Evolutionary conservation across 2,329 filamentous ascomycete genomes (phyloP).

Genomic region (Ophiosphaerella narmari): DNA sequence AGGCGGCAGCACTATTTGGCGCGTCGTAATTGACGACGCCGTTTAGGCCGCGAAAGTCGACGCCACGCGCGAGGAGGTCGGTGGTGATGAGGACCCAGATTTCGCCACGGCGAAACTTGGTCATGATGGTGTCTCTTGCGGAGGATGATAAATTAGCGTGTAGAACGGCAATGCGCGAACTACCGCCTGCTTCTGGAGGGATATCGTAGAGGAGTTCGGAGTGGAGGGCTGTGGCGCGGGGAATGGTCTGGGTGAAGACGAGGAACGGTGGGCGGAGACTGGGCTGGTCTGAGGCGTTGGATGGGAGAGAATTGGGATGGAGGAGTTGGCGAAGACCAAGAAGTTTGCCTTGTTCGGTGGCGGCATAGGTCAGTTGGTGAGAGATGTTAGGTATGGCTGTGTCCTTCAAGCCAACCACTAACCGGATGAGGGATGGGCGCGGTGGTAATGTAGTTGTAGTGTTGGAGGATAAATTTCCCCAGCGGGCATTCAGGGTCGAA

Average conservation of each 20-base stretch:
- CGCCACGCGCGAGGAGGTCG: slow-evolving; percentile 85
- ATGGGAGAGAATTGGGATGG: slow-evolving; percentile 69
- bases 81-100: slow-evolving; percentile 98
- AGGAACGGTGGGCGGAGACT: slow-evolving; percentile 83
- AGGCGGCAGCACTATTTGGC: slow-evolving; percentile 84
- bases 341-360: slow-evolving; percentile 91
- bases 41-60: slow-evolving; percentile 94
- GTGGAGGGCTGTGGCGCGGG: slow-evolving; percentile 83
- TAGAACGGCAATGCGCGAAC: slow-evolving; percentile 82
- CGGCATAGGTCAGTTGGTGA: slow-evolving; percentile 88
- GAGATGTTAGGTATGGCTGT: slow-evolving; percentile 90
- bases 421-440: slow-evolving; percentile 66
- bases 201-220: slow-evolving; percentile 95
- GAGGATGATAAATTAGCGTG: slow-evolving; percentile 83
- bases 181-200: slow-evolving; percentile 81
- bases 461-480: slow-evolving; percentile 42
- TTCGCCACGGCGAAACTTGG: slow-evolving; percentile 85
- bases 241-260: slow-evolving; percentile 95
- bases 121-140: slow-evolving; percentile 79
- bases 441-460: slow-evolving; percentile 37
- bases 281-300: slow-evolving; percentile 46
- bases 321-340: slow-evolving; percentile 88
- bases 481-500: slow-evolving; percentile 58
- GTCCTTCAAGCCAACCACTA: slow-evolving; percentile 96
- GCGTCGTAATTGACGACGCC: slow-evolving; percentile 98